Conservation (phyloP, 352 stramenopile genomes). For the Pythium rishiriense region DNA sequence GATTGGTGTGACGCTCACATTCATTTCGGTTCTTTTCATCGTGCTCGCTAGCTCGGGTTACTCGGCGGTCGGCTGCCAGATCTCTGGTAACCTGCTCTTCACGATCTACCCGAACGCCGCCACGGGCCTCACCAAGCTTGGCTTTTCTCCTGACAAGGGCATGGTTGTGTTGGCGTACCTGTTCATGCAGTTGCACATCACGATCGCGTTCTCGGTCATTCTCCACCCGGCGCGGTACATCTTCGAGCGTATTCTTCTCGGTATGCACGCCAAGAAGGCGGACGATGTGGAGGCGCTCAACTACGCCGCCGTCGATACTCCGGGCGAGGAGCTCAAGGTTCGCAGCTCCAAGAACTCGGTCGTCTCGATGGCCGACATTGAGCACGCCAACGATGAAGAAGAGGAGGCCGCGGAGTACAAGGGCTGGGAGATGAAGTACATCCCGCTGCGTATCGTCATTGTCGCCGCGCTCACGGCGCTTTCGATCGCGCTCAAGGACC, state of each 20-base stretch:
- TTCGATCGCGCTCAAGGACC: constrained; percentile 36
- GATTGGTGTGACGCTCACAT: constrained; percentile 4
- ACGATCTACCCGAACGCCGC: constrained; percentile 41
- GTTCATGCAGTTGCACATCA: constrained; percentile 51
- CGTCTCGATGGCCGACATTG: constrained; percentile 34
- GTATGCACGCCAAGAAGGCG: constrained; percentile 51
- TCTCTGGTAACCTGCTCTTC: constrained; percentile 18
- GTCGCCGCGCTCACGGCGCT: constrained; percentile 45
- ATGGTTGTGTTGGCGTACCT: constrained; percentile 53
- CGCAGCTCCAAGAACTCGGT: constrained; percentile 19
- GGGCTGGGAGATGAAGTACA: constrained; percentile 44
- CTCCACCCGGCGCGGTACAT: constrained; percentile 61
- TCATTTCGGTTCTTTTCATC: constrained; percentile 8
- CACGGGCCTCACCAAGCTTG: constrained; percentile 38
- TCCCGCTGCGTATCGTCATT: constrained; percentile 53
- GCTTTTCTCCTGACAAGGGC: constrained; percentile 46
- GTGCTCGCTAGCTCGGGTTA: constrained; percentile 8
- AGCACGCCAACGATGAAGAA: constrained; percentile 39
- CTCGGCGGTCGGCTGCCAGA: constrained; percentile 15
- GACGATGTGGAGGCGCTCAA: constrained; percentile 35
- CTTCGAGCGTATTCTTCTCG: constrained; percentile 54
- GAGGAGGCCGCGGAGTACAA: constrained; percentile 40
- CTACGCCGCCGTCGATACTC: constrained; percentile 32
- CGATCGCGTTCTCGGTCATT: constrained; percentile 33
- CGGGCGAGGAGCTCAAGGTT: constrained; percentile 15